Evolutionary conservation across 2,329 filamentous ascomycete species (phyloP).

Genomic region (Microsporum audouinii): DNA sequence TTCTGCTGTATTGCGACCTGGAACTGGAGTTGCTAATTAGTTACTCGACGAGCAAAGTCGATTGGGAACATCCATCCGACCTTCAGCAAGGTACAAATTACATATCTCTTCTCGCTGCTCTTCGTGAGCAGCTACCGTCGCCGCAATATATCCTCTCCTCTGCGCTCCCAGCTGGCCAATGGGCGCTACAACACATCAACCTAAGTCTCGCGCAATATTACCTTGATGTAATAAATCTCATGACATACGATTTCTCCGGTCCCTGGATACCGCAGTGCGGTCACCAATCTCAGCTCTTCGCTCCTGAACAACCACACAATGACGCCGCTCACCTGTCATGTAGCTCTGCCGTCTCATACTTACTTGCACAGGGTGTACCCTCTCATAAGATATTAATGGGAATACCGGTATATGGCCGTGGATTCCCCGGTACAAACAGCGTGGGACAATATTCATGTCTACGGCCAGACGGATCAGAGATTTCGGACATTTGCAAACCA

Average conservation of each 20-base stretch:
- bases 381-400: slow-evolving; percentile 62
- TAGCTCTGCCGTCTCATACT: slow-evolving; percentile 54
- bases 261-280: slow-evolving; percentile 57
- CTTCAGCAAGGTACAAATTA: slow-evolving; percentile 58
- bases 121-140: slow-evolving; percentile 56
- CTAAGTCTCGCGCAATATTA: slow-evolving; percentile 51
- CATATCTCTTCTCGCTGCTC: slow-evolving; percentile 52
- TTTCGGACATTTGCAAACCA: background rate
- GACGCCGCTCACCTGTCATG: slow-evolving; percentile 49
- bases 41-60: slow-evolving; percentile 43
- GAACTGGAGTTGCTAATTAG: background rate
- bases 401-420: slow-evolving; percentile 63
- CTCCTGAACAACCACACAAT: slow-evolving; percentile 42
- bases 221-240: slow-evolving; percentile 65
- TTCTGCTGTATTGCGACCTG: background rate
- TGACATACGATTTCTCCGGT: slow-evolving; percentile 70
- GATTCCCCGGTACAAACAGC: slow-evolving; percentile 55
- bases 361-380: slow-evolving; percentile 55
- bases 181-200: slow-evolving; percentile 58
- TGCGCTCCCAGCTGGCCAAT: slow-evolving; percentile 56
- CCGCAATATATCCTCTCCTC: slow-evolving; percentile 60
- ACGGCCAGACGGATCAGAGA: background rate
- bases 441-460: slow-evolving; percentile 49
- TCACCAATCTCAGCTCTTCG: slow-evolving; percentile 65
- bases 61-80: slow-evolving; percentile 66